Percentiles rank a stretch among this genome's conserved stretches.
phyloP scores from a whole-genome alignment of 305 asterid species.

The Petunia hybrid region DNA sequence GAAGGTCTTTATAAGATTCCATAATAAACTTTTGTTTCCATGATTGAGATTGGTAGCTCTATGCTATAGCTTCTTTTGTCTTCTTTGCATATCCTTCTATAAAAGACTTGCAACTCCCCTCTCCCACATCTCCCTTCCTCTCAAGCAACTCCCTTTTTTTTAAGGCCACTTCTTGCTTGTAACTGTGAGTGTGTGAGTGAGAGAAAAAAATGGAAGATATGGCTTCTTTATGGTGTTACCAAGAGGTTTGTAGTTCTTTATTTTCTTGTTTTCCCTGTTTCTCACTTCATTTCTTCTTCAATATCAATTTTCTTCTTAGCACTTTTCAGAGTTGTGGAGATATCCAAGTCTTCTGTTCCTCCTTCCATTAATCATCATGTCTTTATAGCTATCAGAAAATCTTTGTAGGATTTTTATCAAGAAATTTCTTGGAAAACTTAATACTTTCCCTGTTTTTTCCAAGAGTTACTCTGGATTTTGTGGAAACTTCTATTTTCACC shows the following conservation, averaged over 20 bases:
- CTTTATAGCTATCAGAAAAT: too few species aligned
- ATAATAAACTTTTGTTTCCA: background rate
- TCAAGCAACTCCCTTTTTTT: background rate
- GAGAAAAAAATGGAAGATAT: constrained; percentile 29
- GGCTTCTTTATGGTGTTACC: constrained; percentile 31
- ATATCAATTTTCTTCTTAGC: too few species aligned
- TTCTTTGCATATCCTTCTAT: constrained; percentile 1
- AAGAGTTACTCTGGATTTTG: too few species aligned
- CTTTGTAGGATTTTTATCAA: too few species aligned
- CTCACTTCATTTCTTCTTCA: background rate
- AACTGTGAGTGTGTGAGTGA: background rate
- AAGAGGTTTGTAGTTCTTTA: constrained; percentile 22
- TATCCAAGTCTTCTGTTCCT: too few species aligned
- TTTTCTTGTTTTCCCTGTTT: background rate
- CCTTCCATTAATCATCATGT: too few species aligned
- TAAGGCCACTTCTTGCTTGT: background rate
- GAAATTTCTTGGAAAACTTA: too few species aligned
- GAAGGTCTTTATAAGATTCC: background rate
- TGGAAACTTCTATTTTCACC: too few species aligned
- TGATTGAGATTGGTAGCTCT: background rate
- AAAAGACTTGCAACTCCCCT: background rate
- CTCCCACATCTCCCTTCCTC: background rate
- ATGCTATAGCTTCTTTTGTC: background rate
- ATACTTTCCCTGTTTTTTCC: too few species aligned
- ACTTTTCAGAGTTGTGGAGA: too few species aligned